A percentile compares a stretch with the other conserved stretches of the same genome.
Conservation (phyloP, 2,329 filamentous ascomycete genomes). For the Fusarium fracticaudum region DNA sequence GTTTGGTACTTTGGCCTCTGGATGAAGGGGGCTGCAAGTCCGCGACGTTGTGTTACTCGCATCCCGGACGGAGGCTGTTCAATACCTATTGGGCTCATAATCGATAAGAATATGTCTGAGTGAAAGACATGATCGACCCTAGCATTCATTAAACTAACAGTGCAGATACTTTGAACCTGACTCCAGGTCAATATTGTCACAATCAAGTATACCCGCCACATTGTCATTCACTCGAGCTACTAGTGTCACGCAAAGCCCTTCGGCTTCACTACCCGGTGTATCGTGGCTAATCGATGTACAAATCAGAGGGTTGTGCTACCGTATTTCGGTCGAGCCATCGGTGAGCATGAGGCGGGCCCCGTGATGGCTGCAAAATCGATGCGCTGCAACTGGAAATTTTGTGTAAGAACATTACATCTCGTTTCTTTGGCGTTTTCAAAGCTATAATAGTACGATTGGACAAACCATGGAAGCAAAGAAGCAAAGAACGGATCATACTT, state of each 20-base stretch:
- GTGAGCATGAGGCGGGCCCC: slow-evolving; percentile 19
- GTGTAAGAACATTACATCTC: background rate
- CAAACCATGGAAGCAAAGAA: background rate
- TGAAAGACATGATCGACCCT: background rate
- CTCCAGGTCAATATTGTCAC: background rate
- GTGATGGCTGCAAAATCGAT: background rate
- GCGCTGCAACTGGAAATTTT: background rate
- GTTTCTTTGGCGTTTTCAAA: background rate
- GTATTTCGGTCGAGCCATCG: slow-evolving; percentile 30
- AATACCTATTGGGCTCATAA: background rate
- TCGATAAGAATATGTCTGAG: background rate
- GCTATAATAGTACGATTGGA: background rate
- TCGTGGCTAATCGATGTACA: slow-evolving; percentile 24
- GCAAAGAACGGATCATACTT: background rate
- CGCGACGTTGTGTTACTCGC: slow-evolving; percentile 27
- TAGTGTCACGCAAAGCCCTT: slow-evolving; percentile 16
- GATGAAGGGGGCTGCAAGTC: slow-evolving; percentile 16
- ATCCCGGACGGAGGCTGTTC: slow-evolving; percentile 3
- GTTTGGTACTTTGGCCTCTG: background rate
- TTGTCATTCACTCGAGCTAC: background rate
- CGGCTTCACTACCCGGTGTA: slow-evolving; percentile 10
- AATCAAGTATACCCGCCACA: background rate
- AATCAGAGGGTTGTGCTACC: slow-evolving; percentile 33
- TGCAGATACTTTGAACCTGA: background rate
- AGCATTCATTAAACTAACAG: background rate